phyloP scores from a whole-genome alignment of 768 basidiomycete species.

The Harrya chromipes region DNA sequence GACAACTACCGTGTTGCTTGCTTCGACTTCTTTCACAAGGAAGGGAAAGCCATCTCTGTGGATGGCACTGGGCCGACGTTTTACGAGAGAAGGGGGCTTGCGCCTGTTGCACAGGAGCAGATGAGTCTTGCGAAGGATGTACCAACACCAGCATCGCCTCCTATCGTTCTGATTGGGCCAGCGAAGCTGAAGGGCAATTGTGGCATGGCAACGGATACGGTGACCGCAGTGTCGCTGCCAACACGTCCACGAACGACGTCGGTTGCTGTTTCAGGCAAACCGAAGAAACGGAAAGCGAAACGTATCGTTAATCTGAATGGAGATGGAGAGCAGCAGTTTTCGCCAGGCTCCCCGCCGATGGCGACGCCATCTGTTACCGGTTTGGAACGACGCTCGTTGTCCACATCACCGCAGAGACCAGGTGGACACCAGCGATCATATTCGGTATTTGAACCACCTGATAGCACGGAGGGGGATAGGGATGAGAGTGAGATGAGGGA shows the following conservation, averaged over 20 bases:
- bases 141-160: slow-evolving; percentile 54
- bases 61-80: slow-evolving; percentile 72
- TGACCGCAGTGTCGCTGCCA: slow-evolving; percentile 29
- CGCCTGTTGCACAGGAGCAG: slow-evolving; percentile 47
- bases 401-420: slow-evolving; percentile 17
- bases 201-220: slow-evolving; percentile 22
- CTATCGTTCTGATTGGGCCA: slow-evolving; percentile 54
- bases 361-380: slow-evolving; percentile 2
- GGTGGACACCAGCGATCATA: slow-evolving; percentile 16
- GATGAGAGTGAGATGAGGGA: slow-evolving; percentile 38
- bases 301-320: slow-evolving; percentile 78
- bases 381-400: slow-evolving; percentile 6
- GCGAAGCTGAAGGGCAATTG: slow-evolving; percentile 15
- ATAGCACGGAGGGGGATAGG: neutral
- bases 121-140: slow-evolving; percentile 48
- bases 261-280: slow-evolving; percentile 41
- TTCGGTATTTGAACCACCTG: slow-evolving; percentile 57
- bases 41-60: slow-evolving; percentile 73
- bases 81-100: slow-evolving; percentile 65
- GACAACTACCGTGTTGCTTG: slow-evolving; percentile 73
- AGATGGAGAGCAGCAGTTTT: slow-evolving; percentile 36
- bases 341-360: slow-evolving; percentile 6
- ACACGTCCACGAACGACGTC: slow-evolving; percentile 43
- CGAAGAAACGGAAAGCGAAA: slow-evolving; percentile 60
- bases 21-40: slow-evolving; percentile 81